Percentiles rank a stretch among this genome's conserved stretches.
These are phyloP conservation scores for Cladosporium sphaerospermum DNA, from an alignment of 2,329 filamentous ascomycete species.

Conservation along the genomic window DNA sequence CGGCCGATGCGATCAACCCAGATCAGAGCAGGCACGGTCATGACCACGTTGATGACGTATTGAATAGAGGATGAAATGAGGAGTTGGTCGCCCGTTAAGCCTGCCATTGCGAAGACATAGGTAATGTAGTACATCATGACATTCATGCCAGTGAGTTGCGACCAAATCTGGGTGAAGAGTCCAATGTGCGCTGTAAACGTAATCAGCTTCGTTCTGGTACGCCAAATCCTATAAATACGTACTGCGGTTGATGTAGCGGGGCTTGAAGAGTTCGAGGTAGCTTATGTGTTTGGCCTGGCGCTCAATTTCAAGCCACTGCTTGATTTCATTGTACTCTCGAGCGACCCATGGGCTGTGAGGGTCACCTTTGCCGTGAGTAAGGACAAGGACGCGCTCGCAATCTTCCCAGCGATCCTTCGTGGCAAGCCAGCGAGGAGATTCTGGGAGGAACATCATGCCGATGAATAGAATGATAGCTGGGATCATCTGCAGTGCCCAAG, in stretches of 20 bases:
- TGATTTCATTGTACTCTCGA: conserved; percentile 64
- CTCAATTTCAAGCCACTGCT: conserved; percentile 65
- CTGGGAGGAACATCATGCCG: conserved; percentile 55
- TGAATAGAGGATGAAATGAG: conserved; percentile 64
- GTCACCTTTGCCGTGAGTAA: conserved; percentile 52
- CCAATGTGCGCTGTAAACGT: conserved; percentile 53
- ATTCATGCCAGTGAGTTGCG: conserved; percentile 71
- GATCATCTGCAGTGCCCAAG: conserved; percentile 44
- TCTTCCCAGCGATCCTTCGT: conserved; percentile 58
- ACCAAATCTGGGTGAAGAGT: conserved; percentile 69
- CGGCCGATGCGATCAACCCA: conserved; percentile 73
- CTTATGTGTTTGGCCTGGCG: conserved; percentile 61
- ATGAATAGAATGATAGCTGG: conserved; percentile 42
- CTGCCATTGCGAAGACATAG: conserved; percentile 68
- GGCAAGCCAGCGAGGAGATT: conserved; percentile 61
- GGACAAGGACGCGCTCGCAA: conserved; percentile 54
- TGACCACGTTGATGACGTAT: conserved; percentile 72
- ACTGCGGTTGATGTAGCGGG: conserved; percentile 63
- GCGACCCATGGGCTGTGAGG: conserved; percentile 49
- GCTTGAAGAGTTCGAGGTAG: conserved; percentile 66
- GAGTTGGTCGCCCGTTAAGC: conserved; percentile 47
- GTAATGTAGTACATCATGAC: conserved; percentile 44
- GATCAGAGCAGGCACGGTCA: conserved; percentile 70
- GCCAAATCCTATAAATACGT: too few species aligned
- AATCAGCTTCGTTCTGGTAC: too few species aligned